Conservation (phyloP, 768 basidiomycete species). For the Rhizopogon vesiculosus region DNA sequence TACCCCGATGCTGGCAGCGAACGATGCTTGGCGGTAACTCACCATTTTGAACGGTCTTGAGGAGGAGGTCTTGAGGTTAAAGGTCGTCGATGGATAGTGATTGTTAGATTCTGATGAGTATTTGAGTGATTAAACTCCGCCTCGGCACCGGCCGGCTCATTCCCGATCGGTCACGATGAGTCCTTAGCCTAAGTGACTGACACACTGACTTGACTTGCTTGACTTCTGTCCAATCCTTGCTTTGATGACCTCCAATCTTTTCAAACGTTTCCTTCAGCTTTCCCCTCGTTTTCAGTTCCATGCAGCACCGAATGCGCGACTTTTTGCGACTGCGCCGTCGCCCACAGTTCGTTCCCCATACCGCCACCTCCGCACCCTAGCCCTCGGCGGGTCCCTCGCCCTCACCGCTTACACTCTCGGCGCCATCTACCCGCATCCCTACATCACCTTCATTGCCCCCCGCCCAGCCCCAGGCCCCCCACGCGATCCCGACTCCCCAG, state of each 20-base stretch:
- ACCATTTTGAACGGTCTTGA: constrained; percentile 53
- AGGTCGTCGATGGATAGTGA: background rate
- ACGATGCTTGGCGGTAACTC: constrained; percentile 27
- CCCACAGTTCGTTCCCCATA: constrained; percentile 1
- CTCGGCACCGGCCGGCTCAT: constrained; percentile 15
- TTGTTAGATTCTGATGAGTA: too few species aligned
- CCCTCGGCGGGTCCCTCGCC: constrained; percentile 18
- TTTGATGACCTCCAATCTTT: constrained; percentile 5
- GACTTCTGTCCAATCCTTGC: too few species aligned
- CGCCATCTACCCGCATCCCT: constrained; percentile 64
- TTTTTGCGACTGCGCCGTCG: constrained; percentile 11
- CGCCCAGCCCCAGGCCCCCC: constrained; percentile 72
- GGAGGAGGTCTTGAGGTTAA: constrained; percentile 21
- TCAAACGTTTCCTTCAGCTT: constrained; percentile 3
- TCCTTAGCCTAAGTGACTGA: too few species aligned
- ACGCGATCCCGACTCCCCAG: constrained; percentile 43
- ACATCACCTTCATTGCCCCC: constrained; percentile 69
- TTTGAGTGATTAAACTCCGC: constrained; percentile 12
- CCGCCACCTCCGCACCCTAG: constrained; percentile 8
- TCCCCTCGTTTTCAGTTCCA: background rate
- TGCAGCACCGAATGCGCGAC: constrained; percentile 4
- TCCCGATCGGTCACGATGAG: too few species aligned
- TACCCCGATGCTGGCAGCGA: constrained; percentile 27
- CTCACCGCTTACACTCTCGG: constrained; percentile 44
- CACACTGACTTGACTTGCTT: too few species aligned